Base-by-base conservation (phyloP, 345 rosid genomes). In the Rhizophora apiculata region DNA sequence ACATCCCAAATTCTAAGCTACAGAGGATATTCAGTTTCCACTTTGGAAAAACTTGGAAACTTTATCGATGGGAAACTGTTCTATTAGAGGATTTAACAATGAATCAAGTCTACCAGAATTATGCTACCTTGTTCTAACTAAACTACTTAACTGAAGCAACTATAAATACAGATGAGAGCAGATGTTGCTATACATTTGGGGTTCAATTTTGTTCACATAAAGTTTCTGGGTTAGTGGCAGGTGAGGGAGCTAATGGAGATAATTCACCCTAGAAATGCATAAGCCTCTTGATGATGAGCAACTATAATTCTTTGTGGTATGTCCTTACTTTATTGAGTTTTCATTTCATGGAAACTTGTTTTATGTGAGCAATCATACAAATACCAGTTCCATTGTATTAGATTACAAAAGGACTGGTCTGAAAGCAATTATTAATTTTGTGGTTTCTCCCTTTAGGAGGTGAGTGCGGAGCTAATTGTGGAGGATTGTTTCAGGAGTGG, bases 191-290 rank as follows among this genome's bases (percentile, higher is more conserved):
- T 63, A 36, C 34, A n/a, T 60, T 73, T 46, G 8, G 59, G 73
- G 79, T 68, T 77, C 70, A 64, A 60, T 69, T 55, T 78, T 73
- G 76, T 82, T 83, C 76, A 79, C 77, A 67, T 74, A 60, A 69
- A 82, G 81, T 70, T 74, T 87, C 77, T 86, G 85, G 83, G 84
- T 55, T 77, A 89, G 91, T 80, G 84, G 93, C 95, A 88, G 95
- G 89, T 87, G 75, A 75, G 85, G 94, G 68, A 82, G 96, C 88
- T 78, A 86, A 78, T 78, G 91, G 85, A 78, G 89, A 83, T 79
- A 39, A 81, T 74, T 76, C 86, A 68, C 76, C 82, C 61, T 87
- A 88, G 82, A 68, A 78, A 76, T 76, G 81, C 73, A 62, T 76
- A 78, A 68, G 70, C 58, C 76, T 77, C 72, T 74, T 64, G 81